Base-by-base conservation (phyloP, 495 filamentous ascomycete species). In the Venustampulla echinocandica region DNA sequence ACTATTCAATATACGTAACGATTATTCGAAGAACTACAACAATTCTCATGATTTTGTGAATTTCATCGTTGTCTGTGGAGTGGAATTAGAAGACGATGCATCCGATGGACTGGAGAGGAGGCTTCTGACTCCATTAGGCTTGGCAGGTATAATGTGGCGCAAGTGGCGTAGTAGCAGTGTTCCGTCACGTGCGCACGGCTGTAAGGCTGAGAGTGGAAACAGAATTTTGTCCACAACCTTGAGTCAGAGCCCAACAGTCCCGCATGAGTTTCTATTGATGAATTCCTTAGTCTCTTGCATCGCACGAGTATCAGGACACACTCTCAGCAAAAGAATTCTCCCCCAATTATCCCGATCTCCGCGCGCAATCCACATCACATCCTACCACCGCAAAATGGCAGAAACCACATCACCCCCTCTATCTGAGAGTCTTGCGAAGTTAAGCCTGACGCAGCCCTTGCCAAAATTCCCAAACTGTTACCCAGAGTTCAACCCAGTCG, bases 401-500 rank as follows among this genome's bases (percentile, higher is more conserved):
- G 32, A n/a, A n/a, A n/a, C 42, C 4, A 30, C 46, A 36, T 9
- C 36, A 24, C 48, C 54, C 13, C 1, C 22, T 30, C 49, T 61
- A 10, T 20, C 53, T 3, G 47, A 48, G 22, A 55, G 52, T 44
- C 65, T 69, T 33, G 48, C 46, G 33, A 42, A 52, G n/a, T 43
- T 70, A 21, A 60, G 57, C 22, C 55, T 70, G 34, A 54, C 53
- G 18, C 52, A 56, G 2, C 49, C 55, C 13, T 32, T 69, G 2
- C 38, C 53, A 11, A 39, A 58, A 45, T 82, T 69, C 50, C 74
- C 76, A 32, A 69, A 69, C 49, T 75, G 70, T 27, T 65, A 76
- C 51, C 85, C 89, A 18, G 73, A 81, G 9, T 48, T 79, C 57
- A 98, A 98, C 69, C 84, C 86, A 18, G 72, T 88, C 47, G 90